Conservation (phyloP, 2,329 filamentous ascomycete species). For the Coleophoma crateriformis region DNA sequence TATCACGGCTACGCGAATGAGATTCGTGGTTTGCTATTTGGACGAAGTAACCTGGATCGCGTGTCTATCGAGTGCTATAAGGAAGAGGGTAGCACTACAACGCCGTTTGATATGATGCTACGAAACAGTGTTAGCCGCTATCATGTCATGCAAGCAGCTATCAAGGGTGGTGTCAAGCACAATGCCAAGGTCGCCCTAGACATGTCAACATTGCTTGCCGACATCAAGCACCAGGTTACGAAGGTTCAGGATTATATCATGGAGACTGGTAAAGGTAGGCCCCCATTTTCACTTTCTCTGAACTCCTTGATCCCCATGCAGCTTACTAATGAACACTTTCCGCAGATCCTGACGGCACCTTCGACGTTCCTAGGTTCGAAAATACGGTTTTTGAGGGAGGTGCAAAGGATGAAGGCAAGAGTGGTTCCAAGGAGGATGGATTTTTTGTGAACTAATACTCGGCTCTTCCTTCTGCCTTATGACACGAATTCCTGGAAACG, state of each 20-base stretch:
- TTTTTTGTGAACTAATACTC: constrained; percentile 26
- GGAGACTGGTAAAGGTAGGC: constrained; percentile 44
- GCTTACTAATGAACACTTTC: constrained; percentile 7
- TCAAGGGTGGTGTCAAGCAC: constrained; percentile 38
- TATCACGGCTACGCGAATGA: constrained; percentile 62
- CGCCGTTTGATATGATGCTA: constrained; percentile 67
- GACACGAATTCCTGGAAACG: no score
- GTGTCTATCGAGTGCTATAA: constrained; percentile 54
- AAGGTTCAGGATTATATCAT: constrained; percentile 47
- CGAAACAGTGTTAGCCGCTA: constrained; percentile 54
- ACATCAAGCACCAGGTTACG: constrained; percentile 41
- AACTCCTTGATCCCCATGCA: neutral
- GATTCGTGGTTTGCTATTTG: constrained; percentile 56
- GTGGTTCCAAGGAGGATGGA: constrained; percentile 17
- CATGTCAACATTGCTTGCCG: constrained; percentile 39
- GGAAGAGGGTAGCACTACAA: constrained; percentile 63
- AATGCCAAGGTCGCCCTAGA: constrained; percentile 42
- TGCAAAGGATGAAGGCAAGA: constrained; percentile 1
- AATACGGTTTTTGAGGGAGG: constrained; percentile 18
- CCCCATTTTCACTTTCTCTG: neutral
- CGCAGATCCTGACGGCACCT: constrained; percentile 45
- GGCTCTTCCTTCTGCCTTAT: no score
- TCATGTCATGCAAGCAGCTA: constrained; percentile 49
- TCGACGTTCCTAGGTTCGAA: constrained; percentile 40
- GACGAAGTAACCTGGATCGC: constrained; percentile 42